These are phyloP conservation scores for Mucor saturninus DNA, from an alignment of 371 early-diverging fungal species.

Conservation along the genomic window DNA sequence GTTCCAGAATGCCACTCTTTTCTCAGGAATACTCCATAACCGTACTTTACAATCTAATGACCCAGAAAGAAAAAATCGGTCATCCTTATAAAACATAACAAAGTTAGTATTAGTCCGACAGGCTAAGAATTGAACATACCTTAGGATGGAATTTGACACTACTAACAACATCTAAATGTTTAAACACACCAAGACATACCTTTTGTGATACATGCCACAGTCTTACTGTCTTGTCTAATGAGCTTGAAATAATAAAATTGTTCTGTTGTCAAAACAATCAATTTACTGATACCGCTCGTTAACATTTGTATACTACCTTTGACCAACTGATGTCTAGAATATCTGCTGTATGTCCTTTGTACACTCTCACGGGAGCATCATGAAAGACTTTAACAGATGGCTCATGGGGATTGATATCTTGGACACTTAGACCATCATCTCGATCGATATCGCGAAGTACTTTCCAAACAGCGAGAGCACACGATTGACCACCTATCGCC, in stretches of 20 bases:
- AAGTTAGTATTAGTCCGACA: background rate
- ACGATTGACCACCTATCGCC: constrained; percentile 80
- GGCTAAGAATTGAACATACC: constrained; percentile 20
- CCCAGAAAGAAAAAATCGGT: constrained; percentile 80
- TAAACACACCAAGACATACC: constrained; percentile 80
- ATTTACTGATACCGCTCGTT: background rate
- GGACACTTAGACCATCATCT: constrained; percentile 32
- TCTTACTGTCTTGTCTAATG: constrained; percentile 84
- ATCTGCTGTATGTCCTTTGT: constrained; percentile 71
- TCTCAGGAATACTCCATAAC: constrained; percentile 84
- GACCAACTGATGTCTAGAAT: constrained; percentile 89
- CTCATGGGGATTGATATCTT: constrained; percentile 27
- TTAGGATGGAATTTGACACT: constrained; percentile 83
- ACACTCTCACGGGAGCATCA: constrained; percentile 67
- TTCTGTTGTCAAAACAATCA: constrained; percentile 37
- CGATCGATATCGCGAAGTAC: constrained; percentile 40
- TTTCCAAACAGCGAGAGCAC: constrained; percentile 75
- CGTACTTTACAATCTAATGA: constrained; percentile 83
- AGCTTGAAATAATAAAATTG: constrained; percentile 81
- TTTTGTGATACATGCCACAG: constrained; percentile 80
- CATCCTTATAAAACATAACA: constrained; percentile 53
- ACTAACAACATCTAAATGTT: constrained; percentile 79
- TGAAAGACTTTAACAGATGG: constrained; percentile 63
- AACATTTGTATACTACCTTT: constrained; percentile 37
- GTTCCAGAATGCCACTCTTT: constrained; percentile 77